Percentiles rank a stretch among this genome's conserved stretches.
phyloP scores from a whole-genome alignment of 2,329 filamentous ascomycete species.

The Mollisia scopiformis region DNA sequence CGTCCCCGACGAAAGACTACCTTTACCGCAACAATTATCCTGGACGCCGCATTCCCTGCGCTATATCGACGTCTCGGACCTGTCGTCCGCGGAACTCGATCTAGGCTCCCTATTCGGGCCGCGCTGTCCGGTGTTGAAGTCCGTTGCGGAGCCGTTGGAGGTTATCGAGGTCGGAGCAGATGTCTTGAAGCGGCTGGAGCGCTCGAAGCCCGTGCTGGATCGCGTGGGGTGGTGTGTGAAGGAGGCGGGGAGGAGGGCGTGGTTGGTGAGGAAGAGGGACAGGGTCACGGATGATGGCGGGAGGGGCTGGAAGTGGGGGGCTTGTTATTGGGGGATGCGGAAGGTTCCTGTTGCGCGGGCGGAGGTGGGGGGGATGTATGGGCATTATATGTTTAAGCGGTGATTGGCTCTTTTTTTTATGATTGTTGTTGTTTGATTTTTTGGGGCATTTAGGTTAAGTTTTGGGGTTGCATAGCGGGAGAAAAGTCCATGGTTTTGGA shows the following conservation, averaged over 20 bases:
- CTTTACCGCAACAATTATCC: conserved; percentile 38
- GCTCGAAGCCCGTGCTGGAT: conserved; percentile 41
- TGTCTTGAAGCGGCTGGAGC: conserved; percentile 65
- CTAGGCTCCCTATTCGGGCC: conserved; percentile 56
- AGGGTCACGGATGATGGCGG: conserved; percentile 54
- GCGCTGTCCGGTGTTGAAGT: conserved; percentile 58
- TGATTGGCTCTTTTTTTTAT: neutral
- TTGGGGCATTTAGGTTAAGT: neutral
- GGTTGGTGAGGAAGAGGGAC: conserved; percentile 60
- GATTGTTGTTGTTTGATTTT: neutral
- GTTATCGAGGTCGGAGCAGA: conserved; percentile 77
- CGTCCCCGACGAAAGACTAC: conserved; percentile 25
- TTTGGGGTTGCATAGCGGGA: neutral
- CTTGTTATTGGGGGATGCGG: conserved; percentile 82
- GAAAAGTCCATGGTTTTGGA: neutral
- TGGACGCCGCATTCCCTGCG: conserved; percentile 65
- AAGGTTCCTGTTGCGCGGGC: conserved; percentile 60
- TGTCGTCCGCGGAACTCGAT: conserved; percentile 61
- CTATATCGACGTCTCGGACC: conserved; percentile 78
- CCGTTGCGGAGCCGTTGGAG: conserved; percentile 67
- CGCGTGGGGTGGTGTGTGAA: conserved; percentile 69
- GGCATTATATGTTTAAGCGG: neutral
- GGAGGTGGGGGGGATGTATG: conserved; percentile 51
- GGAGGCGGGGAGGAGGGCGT: conserved; percentile 65
- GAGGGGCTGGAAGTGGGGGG: conserved; percentile 81